These are phyloP conservation scores for Thermothielavioides terrestris DNA, from an alignment of 495 filamentous ascomycete species.

Conservation along the genomic window DNA sequence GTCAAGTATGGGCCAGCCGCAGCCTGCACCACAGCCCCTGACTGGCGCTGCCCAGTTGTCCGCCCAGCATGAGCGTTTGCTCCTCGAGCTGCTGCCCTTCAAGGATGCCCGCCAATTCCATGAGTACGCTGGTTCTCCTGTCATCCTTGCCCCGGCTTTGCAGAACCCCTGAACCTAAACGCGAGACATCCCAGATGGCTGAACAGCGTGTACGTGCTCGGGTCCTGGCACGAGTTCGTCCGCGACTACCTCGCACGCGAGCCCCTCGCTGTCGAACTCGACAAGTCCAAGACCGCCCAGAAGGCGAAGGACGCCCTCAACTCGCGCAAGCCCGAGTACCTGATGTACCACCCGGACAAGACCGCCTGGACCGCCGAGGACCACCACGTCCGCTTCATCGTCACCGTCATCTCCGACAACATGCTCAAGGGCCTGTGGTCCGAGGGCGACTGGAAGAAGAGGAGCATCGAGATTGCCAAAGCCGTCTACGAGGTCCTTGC, in stretches of 20 bases:
- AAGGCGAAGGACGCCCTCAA: constrained; percentile 21
- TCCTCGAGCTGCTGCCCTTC: constrained; percentile 28
- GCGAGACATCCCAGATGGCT: constrained; percentile 13
- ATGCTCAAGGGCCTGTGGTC: constrained; percentile 21
- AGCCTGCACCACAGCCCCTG: not conserved
- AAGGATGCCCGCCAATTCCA: constrained; percentile 21
- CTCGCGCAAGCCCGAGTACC: constrained; percentile 15
- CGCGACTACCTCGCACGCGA: constrained; percentile 20
- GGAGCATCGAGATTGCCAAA: constrained; percentile 14
- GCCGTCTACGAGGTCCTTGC: constrained; percentile 25
- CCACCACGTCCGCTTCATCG: constrained; percentile 27
- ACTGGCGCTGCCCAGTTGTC: constrained; percentile 1
- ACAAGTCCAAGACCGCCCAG: constrained; percentile 20
- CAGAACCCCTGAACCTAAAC: not conserved
- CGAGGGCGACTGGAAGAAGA: constrained; percentile 22
- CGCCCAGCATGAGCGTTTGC: constrained; percentile 25
- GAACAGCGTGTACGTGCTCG: constrained; percentile 19
- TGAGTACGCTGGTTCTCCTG: constrained; percentile 13
- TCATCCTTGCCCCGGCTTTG: not conserved
- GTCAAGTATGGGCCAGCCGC: constrained; percentile 19
- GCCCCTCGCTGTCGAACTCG: constrained; percentile 16
- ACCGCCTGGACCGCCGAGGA: constrained; percentile 22
- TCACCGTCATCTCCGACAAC: constrained; percentile 22
- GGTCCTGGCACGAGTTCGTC: constrained; percentile 24
- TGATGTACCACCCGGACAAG: constrained; percentile 26